A percentile compares a stretch with the other conserved stretches of the same genome.
These are phyloP conservation scores for Piper betle DNA, from an alignment of 164 flowering plant species.

Conservation along the genomic window DNA sequence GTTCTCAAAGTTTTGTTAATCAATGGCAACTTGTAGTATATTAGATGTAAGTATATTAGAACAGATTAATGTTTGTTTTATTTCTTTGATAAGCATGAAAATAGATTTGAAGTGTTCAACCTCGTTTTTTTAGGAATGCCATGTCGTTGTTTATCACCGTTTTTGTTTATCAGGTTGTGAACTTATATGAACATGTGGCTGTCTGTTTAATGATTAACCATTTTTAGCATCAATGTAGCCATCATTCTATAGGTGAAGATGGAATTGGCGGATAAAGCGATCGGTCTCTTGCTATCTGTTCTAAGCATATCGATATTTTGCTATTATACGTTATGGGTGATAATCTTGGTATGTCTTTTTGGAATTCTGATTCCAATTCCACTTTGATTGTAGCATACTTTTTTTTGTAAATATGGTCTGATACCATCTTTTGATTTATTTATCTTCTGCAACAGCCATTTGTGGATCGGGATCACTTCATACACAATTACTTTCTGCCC, in stretches of 20 bases:
- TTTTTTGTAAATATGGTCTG: not conserved
- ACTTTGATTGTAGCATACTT: not conserved
- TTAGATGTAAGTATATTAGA: too few species aligned
- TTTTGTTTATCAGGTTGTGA: too few species aligned
- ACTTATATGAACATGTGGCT: too few species aligned
- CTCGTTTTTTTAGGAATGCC: too few species aligned
- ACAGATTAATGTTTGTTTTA: too few species aligned
- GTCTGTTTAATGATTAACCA: too few species aligned
- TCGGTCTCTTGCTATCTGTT: slow-evolving; percentile 55
- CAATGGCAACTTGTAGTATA: too few species aligned
- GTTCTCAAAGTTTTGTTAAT: too few species aligned
- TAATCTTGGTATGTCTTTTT: slow-evolving; percentile 65
- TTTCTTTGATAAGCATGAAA: too few species aligned
- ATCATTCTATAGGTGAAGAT: slow-evolving; percentile 11
- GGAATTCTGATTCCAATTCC: not conserved
- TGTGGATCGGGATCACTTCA: slow-evolving; percentile 83
- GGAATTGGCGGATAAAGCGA: slow-evolving; percentile 84
- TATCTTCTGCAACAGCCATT: slow-evolving; percentile 48
- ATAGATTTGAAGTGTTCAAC: too few species aligned
- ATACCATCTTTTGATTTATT: not conserved
- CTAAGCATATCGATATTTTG: slow-evolving; percentile 85
- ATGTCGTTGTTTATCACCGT: too few species aligned
- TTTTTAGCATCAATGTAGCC: too few species aligned
- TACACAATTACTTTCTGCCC: slow-evolving; percentile 80
- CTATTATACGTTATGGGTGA: slow-evolving; percentile 92